Evolutionary conservation across 2,329 filamentous ascomycete species (phyloP), one percentile per base, ranked within the genome.

Genomic region (Apiospora koreana): DNA sequence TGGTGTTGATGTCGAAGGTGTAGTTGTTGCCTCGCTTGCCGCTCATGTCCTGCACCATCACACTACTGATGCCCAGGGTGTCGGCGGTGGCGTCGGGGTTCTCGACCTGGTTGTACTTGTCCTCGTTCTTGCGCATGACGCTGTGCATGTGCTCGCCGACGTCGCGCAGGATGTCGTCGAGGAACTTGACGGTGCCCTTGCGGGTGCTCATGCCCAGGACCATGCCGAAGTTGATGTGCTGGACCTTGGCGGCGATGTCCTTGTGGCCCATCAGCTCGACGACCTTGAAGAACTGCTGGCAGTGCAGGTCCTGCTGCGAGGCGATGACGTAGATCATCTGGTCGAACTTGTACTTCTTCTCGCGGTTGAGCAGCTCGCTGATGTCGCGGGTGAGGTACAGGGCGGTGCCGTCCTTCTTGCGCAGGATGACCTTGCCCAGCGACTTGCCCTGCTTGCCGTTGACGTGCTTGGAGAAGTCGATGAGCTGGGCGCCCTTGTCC

Each of bases 1-100:
- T 94, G 67, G 88, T 86, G 67, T 90, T 87, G 79, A 93, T 88
- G 81, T 93, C 89, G 80, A 94, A 94, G 62, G 85, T 84, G 80
- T 92, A 83, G 72, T 82, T 79, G 72, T 82, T 80, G 70, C 79
- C 77, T 91, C 93, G 89, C 89, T 98, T 98, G 80, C 95, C 96
- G 74, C 89, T 93, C 94, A 98, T 97, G 79, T 98, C 96, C 82
- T 98, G 95, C 25, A 97, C 94, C 94, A 98, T 98, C 79, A 98
- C 95, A 78, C 93, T 92, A 74, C 93, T 95, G 79, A 98, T 98
- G 73, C 95, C 96, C 3, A 98, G 88, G 14, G 89, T 94, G 83
- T 98, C 96, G 72, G 96, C 94, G 12, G 91, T 93, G 69, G 89
- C 88, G 69, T 90, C 91, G 0, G 95, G 95, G 80, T 98, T 86